A percentile compares a stretch with the other conserved stretches of the same genome.
phyloP scores from a whole-genome alignment of 768 basidiomycete genomes.

The Amanita fuliginea region DNA sequence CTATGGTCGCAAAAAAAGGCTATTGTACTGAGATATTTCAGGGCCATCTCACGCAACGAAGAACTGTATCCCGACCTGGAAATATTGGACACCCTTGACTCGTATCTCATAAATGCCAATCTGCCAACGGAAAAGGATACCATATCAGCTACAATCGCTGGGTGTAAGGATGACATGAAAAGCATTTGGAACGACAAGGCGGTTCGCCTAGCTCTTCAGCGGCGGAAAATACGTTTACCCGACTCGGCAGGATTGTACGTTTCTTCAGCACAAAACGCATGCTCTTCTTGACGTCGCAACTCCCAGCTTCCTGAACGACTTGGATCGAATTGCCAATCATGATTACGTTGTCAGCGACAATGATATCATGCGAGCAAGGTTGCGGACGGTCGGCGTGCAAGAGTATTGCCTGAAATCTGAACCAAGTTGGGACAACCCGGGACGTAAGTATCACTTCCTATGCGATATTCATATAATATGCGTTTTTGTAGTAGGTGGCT shows the following conservation, averaged over 20 bases:
- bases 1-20: neutral
- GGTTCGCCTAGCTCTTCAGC: constrained; percentile 37
- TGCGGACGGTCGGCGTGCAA: constrained; percentile 64
- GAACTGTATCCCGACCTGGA: constrained; percentile 18
- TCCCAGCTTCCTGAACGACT: constrained; percentile 54
- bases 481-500: constrained; percentile 17
- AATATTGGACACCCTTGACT: too few species aligned
- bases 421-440: constrained; percentile 26
- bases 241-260: constrained; percentile 63
- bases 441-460: constrained; percentile 14
- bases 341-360: constrained; percentile 60
- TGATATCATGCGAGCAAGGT: constrained; percentile 60
- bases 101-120: too few species aligned
- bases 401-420: constrained; percentile 45
- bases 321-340: constrained; percentile 50
- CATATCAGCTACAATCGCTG: constrained; percentile 40
- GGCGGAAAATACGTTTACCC: constrained; percentile 37
- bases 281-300: neutral
- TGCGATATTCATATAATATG: neutral
- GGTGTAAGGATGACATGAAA: constrained; percentile 52
- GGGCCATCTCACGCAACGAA: constrained; percentile 40
- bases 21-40: constrained; percentile 7
- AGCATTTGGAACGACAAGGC: constrained; percentile 51
- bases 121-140: constrained; percentile 18
- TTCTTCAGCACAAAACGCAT: neutral